Evolutionary conservation across 768 basidiomycete genomes (phyloP), one percentile per base, ranked within the genome.

Genomic region (Auriscalpium microsporum): DNA sequence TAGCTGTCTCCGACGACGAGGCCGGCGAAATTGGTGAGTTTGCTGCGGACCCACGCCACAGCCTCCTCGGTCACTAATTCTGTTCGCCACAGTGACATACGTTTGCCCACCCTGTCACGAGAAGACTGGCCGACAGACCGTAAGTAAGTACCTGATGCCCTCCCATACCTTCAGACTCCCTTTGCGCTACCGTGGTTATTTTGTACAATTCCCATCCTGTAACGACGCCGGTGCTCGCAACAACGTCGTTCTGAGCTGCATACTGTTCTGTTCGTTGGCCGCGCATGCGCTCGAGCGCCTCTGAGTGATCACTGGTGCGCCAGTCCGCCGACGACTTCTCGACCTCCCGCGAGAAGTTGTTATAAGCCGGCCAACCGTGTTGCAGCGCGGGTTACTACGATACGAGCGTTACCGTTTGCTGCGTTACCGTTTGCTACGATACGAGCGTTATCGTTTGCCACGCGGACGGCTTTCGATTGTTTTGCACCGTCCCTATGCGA

Each of bases 11-110:
- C 55, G 78, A 80, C 58, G 72, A 75, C 45, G 76, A 83, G 58
- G 88, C 89, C 11, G 81, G 81, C 62, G 83, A 87, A 65, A 86
- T 91, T 68, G 78, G 87, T 88, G 69, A 73, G 87, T 78, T 56
- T 50, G n/a, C 35, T 45, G 34, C 40, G 44, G 14, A 54, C 50
- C 56, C 56, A 55, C 52, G 53, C 38, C 14, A 8, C 52, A 51
- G 28, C 42, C 55, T 38, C 42, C 6, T 53, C 19, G 19, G 55
- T 48, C 45, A 16, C 17, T 38, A 9, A 8, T 0, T 38, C 21
- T n/a, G 8, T 45, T 11, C 10, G 11, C 13, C 35, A n/a, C 48
- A 88, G 87, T 73, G 72, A 71, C 82, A 54, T 88, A 81, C 67
- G 63, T 80, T 56, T 80, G 79, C 65, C 67, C 72, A 50, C 60